Conservation (phyloP, 768 basidiomycete species). For the Rhizopogon roseolus region DNA sequence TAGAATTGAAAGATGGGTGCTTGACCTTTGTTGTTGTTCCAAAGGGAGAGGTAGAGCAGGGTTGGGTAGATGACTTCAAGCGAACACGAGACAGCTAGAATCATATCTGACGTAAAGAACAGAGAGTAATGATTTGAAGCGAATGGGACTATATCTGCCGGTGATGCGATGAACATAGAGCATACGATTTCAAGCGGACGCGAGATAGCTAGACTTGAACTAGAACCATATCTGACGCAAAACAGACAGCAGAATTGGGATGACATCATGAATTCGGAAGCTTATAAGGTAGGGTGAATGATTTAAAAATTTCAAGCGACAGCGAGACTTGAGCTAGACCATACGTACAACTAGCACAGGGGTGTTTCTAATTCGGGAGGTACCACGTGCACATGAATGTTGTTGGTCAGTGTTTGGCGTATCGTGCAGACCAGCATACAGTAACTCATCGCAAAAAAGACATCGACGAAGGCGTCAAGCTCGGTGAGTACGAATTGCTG, state of each 20-base stretch:
- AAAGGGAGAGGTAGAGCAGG: conserved; percentile 69
- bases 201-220: not conserved
- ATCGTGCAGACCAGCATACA: conserved; percentile 5
- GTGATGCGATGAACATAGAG: conserved; percentile 35
- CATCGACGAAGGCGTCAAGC: conserved; percentile 58
- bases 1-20: conserved; percentile 81
- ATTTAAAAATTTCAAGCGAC: no score
- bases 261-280: no score
- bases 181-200: conserved; percentile 71
- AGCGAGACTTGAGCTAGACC: no score
- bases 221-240: not conserved
- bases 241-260: no score
- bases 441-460: conserved; percentile 15
- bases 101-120: not conserved
- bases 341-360: not conserved
- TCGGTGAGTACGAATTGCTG: conserved; percentile 54
- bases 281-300: no score
- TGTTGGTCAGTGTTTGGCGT: conserved; percentile 27
- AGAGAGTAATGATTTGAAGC: no score
- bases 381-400: not conserved
- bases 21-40: conserved; percentile 76
- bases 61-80: conserved; percentile 91
- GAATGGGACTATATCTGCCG: no score
- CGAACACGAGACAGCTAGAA: conserved; percentile 30
- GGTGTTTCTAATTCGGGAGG: not conserved